These are phyloP conservation scores for Solanum rostratum DNA, from an alignment of 257 asterid species.

Conservation along the genomic window DNA sequence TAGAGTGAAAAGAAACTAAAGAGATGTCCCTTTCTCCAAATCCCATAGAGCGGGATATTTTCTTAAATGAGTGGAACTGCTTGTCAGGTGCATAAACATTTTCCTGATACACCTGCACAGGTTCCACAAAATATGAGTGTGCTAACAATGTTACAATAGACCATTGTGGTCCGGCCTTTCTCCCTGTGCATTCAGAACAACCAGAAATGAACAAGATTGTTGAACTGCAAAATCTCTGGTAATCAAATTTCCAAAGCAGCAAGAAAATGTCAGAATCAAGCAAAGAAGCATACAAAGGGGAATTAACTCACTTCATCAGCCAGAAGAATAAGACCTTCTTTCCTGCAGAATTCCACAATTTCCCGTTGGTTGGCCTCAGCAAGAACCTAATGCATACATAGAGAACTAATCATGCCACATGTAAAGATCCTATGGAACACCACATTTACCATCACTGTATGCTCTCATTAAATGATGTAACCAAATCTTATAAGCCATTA, in stretches of 20 bases:
- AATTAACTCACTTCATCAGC: constrained; percentile 80
- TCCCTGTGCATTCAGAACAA: background rate
- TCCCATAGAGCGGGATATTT: constrained; percentile 67
- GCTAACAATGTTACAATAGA: background rate
- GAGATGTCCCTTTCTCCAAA: constrained; percentile 76
- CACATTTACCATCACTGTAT: background rate
- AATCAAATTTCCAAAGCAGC: background rate
- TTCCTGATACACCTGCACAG: constrained; percentile 79
- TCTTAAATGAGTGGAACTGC: constrained; percentile 86
- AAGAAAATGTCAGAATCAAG: background rate
- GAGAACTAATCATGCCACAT: background rate
- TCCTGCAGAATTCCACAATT: constrained; percentile 92
- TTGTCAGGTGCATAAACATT: constrained; percentile 82
- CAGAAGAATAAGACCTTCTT: constrained; percentile 88
- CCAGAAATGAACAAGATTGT: background rate
- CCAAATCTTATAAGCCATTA: background rate
- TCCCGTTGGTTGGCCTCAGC: constrained; percentile 55
- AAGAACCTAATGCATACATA: constrained; percentile 28
- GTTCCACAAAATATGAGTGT: background rate
- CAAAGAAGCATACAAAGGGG: background rate
- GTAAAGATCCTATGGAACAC: background rate
- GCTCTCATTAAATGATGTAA: background rate
- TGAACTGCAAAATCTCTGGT: background rate
- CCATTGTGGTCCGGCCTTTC: background rate
- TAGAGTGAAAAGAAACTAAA: constrained; percentile 90